Evolutionary conservation across 208 protist species (phyloP).

Genomic region (Trypanosoma theileri): DNA sequence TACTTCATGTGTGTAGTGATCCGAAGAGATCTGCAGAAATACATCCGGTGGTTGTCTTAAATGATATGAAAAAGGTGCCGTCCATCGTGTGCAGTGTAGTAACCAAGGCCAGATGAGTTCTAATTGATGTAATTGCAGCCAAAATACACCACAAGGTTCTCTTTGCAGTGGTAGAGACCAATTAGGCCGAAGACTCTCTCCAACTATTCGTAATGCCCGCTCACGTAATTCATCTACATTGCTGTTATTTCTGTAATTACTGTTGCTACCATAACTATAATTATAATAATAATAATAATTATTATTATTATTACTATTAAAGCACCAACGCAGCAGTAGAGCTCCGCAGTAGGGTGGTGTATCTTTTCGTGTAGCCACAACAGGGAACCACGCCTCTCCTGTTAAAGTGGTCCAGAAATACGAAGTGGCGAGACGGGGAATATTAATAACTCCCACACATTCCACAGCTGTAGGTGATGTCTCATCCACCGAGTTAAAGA

Average conservation of each 20-base stretch:
- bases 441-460: slow-evolving; percentile 8
- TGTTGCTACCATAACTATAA: too few species aligned
- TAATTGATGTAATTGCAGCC: slow-evolving; percentile 16
- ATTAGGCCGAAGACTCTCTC: neutral
- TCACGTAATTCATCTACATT: neutral
- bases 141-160: slow-evolving; percentile 1
- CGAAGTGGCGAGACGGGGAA: slow-evolving; percentile 19
- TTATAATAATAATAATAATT: too few species aligned
- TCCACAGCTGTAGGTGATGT: neutral
- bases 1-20: slow-evolving; percentile 15
- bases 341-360: slow-evolving; percentile 12
- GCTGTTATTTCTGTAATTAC: too few species aligned
- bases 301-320: slow-evolving; percentile 6
- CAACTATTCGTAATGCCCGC: neutral
- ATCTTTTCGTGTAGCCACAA: neutral
- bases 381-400: slow-evolving; percentile 17
- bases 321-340: slow-evolving; percentile 22
- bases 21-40: slow-evolving; percentile 11
- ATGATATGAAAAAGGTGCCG: too few species aligned
- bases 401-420: slow-evolving; percentile 19
- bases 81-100: neutral
- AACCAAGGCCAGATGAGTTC: slow-evolving; percentile 15
- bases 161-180: neutral
- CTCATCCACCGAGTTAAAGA: slow-evolving; percentile 12
- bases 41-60: neutral